A percentile compares a stretch with the other conserved stretches of the same genome.
Conservation (phyloP, 192 early-diverging fungal genomes). For the Linnemannia schmuckeri region DNA sequence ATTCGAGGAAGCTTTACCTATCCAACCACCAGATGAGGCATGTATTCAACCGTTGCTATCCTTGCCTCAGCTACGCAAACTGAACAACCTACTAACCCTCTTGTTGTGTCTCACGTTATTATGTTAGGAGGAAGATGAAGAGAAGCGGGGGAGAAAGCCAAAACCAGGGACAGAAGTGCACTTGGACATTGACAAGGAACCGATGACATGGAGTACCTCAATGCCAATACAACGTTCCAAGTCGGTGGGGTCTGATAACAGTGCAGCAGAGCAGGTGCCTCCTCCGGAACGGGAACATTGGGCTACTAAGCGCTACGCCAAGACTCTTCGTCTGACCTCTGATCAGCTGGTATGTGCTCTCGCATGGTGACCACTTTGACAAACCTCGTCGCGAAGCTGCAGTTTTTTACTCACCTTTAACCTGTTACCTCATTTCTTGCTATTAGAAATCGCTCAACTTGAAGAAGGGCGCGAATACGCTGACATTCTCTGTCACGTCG, state of each 20-base stretch:
- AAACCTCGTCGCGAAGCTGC: not conserved
- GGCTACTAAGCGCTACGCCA: conserved; percentile 74
- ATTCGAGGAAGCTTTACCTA: not conserved
- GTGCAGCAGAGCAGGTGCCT: not conserved
- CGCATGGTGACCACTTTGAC: not conserved
- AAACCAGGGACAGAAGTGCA: not conserved
- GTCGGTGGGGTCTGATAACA: not conserved
- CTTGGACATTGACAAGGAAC: not conserved
- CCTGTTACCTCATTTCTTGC: not conserved
- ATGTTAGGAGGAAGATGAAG: not conserved
- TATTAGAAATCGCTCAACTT: conserved; percentile 76
- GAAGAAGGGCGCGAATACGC: conserved; percentile 86
- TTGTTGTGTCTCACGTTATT: not conserved
- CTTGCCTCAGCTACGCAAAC: not conserved
- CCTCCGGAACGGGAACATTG: not conserved
- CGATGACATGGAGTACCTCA: conserved; percentile 15
- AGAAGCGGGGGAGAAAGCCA: not conserved
- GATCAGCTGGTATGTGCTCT: conserved; percentile 77
- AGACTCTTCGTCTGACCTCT: conserved; percentile 90
- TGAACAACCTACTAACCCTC: not conserved
- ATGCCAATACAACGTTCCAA: conserved; percentile 9
- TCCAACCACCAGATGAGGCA: not conserved
- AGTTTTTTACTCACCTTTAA: not conserved
- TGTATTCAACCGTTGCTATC: not conserved
- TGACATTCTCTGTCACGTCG: conserved; percentile 88